A percentile compares a stretch with the other conserved stretches of the same genome.
Conservation (phyloP, 768 basidiomycete genomes). For the Mycena vitilis region DNA sequence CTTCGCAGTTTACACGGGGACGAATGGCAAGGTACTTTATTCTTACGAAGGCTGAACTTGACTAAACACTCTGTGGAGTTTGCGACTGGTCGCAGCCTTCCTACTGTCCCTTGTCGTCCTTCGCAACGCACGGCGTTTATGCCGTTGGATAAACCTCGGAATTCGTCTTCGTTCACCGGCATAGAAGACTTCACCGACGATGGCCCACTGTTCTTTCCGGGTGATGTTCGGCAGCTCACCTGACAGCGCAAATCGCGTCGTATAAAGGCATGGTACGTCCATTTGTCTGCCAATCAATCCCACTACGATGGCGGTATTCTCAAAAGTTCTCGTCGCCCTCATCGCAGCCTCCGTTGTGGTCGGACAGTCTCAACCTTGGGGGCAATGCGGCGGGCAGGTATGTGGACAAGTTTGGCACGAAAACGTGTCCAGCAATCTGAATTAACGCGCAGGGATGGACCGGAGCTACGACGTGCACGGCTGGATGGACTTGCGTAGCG, state of each 20-base stretch:
- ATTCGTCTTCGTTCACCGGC: constrained; percentile 31
- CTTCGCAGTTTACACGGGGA: constrained; percentile 33
- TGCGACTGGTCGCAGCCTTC: constrained; percentile 25
- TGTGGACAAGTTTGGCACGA: constrained; percentile 21
- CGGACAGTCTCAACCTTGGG: constrained; percentile 32
- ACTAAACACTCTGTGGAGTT: constrained; percentile 27
- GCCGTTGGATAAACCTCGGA: constrained; percentile 34
- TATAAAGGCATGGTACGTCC: constrained; percentile 32
- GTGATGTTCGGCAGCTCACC: constrained; percentile 32
- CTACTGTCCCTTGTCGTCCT: constrained; percentile 26
- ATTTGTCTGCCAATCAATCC: constrained; percentile 26
- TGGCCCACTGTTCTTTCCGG: constrained; percentile 35
- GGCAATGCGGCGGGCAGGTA: constrained; percentile 36
- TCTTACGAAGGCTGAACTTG: constrained; percentile 20
- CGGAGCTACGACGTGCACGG: constrained; percentile 35
- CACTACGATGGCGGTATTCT: constrained; percentile 36
- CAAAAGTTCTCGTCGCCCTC: constrained; percentile 38
- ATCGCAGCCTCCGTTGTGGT: constrained; percentile 34
- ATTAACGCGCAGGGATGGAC: constrained; percentile 31
- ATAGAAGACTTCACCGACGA: constrained; percentile 33
- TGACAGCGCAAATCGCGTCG: constrained; percentile 25
- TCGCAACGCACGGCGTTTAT: constrained; percentile 27
- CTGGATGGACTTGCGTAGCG: constrained; percentile 36
- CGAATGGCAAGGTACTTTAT: constrained; percentile 14
- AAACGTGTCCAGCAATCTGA: constrained; percentile 23